phyloP scores from a whole-genome alignment of 331 rosid species.

The Malus hybrid region DNA sequence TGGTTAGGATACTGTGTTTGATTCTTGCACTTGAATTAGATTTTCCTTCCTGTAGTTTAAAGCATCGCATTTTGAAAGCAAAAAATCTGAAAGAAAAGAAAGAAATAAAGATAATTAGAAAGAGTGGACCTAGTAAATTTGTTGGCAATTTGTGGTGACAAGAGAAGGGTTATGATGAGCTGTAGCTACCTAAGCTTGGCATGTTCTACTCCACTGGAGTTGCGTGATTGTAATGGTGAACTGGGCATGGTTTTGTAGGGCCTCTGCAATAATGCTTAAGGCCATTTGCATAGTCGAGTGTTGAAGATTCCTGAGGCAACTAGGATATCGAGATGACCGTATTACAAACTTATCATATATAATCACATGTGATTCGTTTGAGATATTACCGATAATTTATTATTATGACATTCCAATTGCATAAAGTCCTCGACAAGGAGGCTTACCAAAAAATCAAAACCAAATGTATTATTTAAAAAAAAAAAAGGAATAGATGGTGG shows the following conservation, averaged over 20 bases:
- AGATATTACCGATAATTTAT: not conserved
- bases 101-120: not conserved
- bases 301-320: not conserved
- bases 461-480: not conserved
- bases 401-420: not conserved
- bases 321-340: not conserved
- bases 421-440: not conserved
- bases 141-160: conserved; percentile 7
- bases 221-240: conserved; percentile 12
- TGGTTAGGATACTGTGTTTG: too few species aligned
- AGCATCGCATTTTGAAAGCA: not conserved
- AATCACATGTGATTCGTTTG: too few species aligned
- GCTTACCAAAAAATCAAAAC: not conserved
- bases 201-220: not conserved
- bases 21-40: not conserved
- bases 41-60: too few species aligned
- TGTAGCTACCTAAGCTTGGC: conserved; percentile 10
- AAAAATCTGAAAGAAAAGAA: not conserved
- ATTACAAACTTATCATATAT: not conserved
- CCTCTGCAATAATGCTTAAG: not conserved
- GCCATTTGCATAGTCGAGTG: not conserved
- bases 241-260: conserved; percentile 13
- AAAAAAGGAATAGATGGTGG: too few species aligned
- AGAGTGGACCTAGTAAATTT: not conserved
- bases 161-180: conserved; percentile 6